phyloP scores from a whole-genome alignment of 768 basidiomycete species.

The Pleurotus giganteus region DNA sequence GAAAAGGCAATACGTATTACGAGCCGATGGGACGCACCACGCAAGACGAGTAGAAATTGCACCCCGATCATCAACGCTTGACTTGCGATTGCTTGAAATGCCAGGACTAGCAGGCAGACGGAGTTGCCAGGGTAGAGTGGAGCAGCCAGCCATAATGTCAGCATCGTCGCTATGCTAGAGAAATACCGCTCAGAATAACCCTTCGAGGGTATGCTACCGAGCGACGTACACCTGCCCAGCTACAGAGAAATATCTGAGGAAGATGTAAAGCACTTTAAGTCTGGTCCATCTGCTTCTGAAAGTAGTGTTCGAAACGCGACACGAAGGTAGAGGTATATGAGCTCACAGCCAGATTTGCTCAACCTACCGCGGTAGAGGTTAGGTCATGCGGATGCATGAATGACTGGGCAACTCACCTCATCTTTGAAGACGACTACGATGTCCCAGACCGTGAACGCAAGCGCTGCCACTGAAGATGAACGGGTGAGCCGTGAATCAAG shows the following conservation, averaged over 20 bases:
- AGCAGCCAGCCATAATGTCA: slow-evolving; percentile 14
- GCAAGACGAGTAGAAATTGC: slow-evolving; percentile 19
- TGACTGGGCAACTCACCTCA: slow-evolving; percentile 14
- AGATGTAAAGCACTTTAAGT: slow-evolving; percentile 19
- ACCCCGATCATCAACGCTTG: slow-evolving; percentile 19
- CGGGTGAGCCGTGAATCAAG: background rate
- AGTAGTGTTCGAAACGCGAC: background rate
- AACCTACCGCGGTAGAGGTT: slow-evolving; percentile 12
- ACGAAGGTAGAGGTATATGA: background rate
- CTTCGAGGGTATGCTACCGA: background rate
- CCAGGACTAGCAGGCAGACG: slow-evolving; percentile 12
- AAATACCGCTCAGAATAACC: background rate
- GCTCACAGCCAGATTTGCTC: slow-evolving; percentile 21
- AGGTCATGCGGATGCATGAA: background rate
- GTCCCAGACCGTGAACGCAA: slow-evolving; percentile 22
- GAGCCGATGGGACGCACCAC: slow-evolving; percentile 14
- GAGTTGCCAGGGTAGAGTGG: slow-evolving; percentile 1
- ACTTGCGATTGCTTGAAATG: slow-evolving; percentile 19
- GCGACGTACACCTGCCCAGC: slow-evolving; percentile 16
- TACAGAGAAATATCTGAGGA: slow-evolving; percentile 17
- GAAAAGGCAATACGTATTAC: background rate
- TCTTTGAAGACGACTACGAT: slow-evolving; percentile 15
- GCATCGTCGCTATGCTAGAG: slow-evolving; percentile 13
- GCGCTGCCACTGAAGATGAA: slow-evolving; percentile 18
- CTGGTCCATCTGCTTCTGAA: slow-evolving; percentile 20